Base-by-base conservation (phyloP, 1,139 yeast genomes). In the Saccharomyces hybrid region DNA sequence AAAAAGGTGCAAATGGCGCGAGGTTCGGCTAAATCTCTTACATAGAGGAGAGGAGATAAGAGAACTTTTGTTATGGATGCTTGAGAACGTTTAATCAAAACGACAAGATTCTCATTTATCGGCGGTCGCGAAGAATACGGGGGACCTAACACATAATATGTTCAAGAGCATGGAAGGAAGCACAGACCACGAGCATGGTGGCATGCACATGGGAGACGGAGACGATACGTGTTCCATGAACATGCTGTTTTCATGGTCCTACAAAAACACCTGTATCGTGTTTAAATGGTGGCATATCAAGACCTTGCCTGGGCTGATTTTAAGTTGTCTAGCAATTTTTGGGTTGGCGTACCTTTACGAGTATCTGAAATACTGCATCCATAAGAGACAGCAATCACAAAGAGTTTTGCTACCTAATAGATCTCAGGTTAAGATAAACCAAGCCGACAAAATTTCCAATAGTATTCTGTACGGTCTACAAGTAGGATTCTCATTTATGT, bases 181-280 rank as follows among this genome's bases (percentile, higher is more conserved):
- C 21, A 19, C 24, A 4, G 44, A 12, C n/a, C 44, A 38, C 24
- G 44, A 62, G 48, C 59, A 57, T 58, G 53, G 58, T 29, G 57
- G 57, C 42, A 59, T 61, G 56, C 75, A 75, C 42, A 54, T 53
- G 55, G 64, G 58, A 4, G 55, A 55, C 44, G 66, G 49, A 2
- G 38, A 31, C 19, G 53, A 34, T 48, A 76, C 71, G 74, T 85
- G 90, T 64, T 77, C 80, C n/a, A 83, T 82, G 88, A 79, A 82
- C 68, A 87, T 86, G 93, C 64, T 85, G n/a, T 86, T 87, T 70
- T 86, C 91, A 9, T 88, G 95, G 95, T 81, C 83, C 61, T 84
- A 87, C 74, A 75, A 79, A 52, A 80, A 87, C 67, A 75, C 87
- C 12, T 87, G 96, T 67, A 79, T 87, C 14, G 79, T 87, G 11